A percentile compares a stretch with the other conserved stretches of the same genome.
Evolutionary conservation across 257 asterid species (phyloP).

Genomic region (Solanum peruvianum): DNA sequence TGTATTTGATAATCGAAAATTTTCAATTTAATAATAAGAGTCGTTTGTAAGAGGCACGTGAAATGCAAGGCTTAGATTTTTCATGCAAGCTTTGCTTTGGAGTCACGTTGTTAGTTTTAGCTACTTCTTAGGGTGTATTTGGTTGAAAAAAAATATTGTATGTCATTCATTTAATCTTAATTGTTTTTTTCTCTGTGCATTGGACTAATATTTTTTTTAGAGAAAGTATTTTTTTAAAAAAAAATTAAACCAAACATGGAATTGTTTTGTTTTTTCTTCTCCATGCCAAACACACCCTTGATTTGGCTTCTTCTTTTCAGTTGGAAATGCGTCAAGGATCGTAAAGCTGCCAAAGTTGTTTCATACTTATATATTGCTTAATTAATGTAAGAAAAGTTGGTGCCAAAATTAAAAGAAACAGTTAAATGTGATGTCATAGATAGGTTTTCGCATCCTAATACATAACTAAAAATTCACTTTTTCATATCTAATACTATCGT

Average conservation of each 20-base stretch:
- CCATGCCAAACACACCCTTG: neutral
- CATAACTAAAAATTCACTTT: neutral
- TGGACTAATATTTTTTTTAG: neutral
- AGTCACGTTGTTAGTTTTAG: conserved; percentile 5
- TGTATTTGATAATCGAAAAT: neutral
- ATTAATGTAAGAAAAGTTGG: neutral
- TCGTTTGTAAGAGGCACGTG: neutral
- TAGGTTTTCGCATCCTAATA: neutral
- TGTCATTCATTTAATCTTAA: rapidly evolving
- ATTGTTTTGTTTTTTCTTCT: neutral
- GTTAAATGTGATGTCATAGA: neutral
- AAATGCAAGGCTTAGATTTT: neutral
- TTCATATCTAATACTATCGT: neutral
- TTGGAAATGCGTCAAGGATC: neutral
- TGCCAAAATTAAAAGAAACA: neutral
- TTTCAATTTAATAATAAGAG: neutral
- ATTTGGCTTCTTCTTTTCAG: neutral
- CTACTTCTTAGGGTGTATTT: neutral
- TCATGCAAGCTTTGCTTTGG: conserved; percentile 2
- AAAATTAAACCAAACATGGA: neutral
- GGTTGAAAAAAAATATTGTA: neutral
- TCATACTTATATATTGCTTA: neutral
- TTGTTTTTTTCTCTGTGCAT: neutral
- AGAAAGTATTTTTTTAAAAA: neutral
- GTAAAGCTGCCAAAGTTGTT: neutral